phyloP scores from a whole-genome alignment of 306 rosid genomes.

The Sindora glabra region DNA sequence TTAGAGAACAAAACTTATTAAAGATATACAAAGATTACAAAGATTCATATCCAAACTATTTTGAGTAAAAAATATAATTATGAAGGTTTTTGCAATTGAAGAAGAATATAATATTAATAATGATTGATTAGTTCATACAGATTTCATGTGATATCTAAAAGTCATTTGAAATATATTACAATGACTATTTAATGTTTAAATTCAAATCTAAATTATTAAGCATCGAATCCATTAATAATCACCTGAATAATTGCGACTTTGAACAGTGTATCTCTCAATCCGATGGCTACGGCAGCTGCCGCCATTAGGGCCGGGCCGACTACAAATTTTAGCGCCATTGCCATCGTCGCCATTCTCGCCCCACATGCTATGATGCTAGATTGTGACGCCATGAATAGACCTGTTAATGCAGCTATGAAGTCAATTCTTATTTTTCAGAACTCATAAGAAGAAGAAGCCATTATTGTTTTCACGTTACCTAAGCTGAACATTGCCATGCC shows the following conservation, averaged over 20 bases:
- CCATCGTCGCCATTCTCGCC: constrained; percentile 45
- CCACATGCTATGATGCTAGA: constrained; percentile 67
- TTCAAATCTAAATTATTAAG: too few relatives aligned
- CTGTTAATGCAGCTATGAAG: constrained; percentile 18
- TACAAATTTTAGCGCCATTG: constrained; percentile 72
- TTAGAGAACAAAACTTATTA: too few relatives aligned
- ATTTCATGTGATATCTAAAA: too few relatives aligned
- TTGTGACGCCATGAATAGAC: constrained; percentile 79
- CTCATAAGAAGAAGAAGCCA: neutral
- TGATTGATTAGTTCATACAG: too few relatives aligned
- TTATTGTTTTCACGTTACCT: constrained; percentile 53
- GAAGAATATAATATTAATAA: too few relatives aligned
- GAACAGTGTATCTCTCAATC: constrained; percentile 49
- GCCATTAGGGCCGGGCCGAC: constrained; percentile 84
- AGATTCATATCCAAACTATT: too few relatives aligned
- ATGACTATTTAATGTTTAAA: too few relatives aligned
- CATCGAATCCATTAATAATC: too few relatives aligned
- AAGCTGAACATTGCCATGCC: constrained; percentile 99
- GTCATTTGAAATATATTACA: too few relatives aligned
- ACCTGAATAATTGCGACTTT: constrained; percentile 85
- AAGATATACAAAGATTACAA: too few relatives aligned
- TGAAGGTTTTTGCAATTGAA: too few relatives aligned
- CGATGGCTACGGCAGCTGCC: constrained; percentile 50
- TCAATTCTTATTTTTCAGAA: neutral
- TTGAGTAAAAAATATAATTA: too few relatives aligned